Evolutionary conservation across 2,329 filamentous ascomycete species (phyloP), one percentile per base, ranked within the genome.

Genomic region (Rhinocladiella similis): DNA sequence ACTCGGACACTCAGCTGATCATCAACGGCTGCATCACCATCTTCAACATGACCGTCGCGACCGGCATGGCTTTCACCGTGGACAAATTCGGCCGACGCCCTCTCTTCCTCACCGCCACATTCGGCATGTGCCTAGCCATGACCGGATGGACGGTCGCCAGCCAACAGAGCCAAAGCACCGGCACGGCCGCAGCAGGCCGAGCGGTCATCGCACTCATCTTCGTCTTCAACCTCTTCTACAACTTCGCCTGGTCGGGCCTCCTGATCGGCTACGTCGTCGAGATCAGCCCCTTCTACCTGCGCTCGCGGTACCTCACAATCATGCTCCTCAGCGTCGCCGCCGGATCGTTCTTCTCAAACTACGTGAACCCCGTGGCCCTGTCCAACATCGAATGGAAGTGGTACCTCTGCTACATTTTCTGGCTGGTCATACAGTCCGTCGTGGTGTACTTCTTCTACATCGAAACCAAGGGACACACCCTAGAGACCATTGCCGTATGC

Each of bases 81-180:
- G 82, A 85, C 69, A 73, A 72, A 53, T 70, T 82, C 60, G 82
- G 82, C 57, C 78, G 83, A 42, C 79, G 83, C 39, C 76, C 82
- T 12, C 77, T 82, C 56, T 84, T 84, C 75, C 69, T 85, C n/a
- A 56, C 67, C 20, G 67, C 72, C 14, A 74, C 72, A 10, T 64
- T 65, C 35, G 68, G 70, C 54, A 72, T 72, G 70, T 50, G 52
- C 19, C 13, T 53, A 9, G 35, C 46, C 35, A 58, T 54, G 50
- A 58, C 54, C 22, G 53, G 57, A 13, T 57, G 55, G 54, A 61
- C 58, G 14, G 43, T 50, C n/a, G 50, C 50, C 13, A 55, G 45
- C 29, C 22, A 46, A 6, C 33, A 45, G 12, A 47, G 51, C 27
- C 19, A 43, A 13, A 36, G 10, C 10, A 19, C 33, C 5, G 48